Evolutionary conservation across 2,329 filamentous ascomycete species (phyloP), one percentile per base, ranked within the genome.

Genomic region (Cytospora mali): DNA sequence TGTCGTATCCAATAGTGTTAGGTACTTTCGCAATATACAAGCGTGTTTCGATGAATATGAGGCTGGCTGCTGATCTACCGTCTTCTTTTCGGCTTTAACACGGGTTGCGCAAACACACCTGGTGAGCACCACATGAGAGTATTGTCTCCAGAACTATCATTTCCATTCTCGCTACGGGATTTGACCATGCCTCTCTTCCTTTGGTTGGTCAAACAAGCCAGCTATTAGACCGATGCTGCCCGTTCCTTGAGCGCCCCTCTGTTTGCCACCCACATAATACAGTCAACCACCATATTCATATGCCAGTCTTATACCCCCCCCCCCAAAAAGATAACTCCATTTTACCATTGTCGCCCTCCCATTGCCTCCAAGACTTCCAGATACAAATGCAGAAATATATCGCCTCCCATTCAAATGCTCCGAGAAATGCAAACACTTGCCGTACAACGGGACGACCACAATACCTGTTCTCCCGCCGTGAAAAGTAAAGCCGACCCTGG

Each of bases 301-400:
- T n/a, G 9, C 39, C 39, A 23, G 39, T 6, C 39, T 9, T 1
- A n/a, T 46, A 16, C 16, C n/a, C n/a, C n/a, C n/a, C n/a, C n/a
- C n/a, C n/a, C n/a, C n/a, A n/a, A 11, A 21, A 46, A 21, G 10
- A 46, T 16, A 21, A 46, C 39, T 46, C 39, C 39, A 6, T 11
- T 46, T 3, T 46, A 6, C 35, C 39, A 9, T 23, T 23, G 21
- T 46, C 39, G 16, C n/a, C n/a, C 4, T 18, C 35, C 35, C 35
- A 42, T 42, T 18, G 7, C 1, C 13, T 42, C 27, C 46, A 33
- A n/a, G 39, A 46, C 31, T 48, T 21, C 31, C 27, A n/a, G n/a
- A 21, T 54, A 50, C 50, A 54, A 60, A 60, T 60, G 58, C 50
- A 31, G 33, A 16, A 60, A 21, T 31, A 48, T 54, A 27, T 33